Evolutionary conservation across 371 early-diverging fungal species (phyloP), one percentile per base, ranked within the genome.

Genomic region (Chytridium lagenaria): DNA sequence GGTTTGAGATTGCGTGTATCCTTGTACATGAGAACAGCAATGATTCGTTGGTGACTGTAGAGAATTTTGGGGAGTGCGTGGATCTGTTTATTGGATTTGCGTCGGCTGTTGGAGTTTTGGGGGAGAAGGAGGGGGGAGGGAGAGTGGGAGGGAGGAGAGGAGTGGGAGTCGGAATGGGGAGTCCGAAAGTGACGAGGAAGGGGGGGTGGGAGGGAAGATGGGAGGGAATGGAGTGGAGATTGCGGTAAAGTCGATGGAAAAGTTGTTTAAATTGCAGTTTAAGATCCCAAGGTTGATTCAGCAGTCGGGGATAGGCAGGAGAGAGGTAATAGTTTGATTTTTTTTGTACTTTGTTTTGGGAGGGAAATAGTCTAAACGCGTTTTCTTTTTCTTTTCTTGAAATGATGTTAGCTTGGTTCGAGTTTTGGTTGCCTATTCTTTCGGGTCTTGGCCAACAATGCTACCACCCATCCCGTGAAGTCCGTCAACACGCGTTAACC

Each of bases 391-490:
- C n/a, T n/a, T n/a, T n/a, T n/a, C n/a, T n/a, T n/a, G n/a, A n/a
- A n/a, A n/a, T n/a, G n/a, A n/a, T n/a, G n/a, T n/a, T n/a, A 85
- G 89, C 85, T 0, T 92, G 89, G 88, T 87, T 87, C 67, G 87
- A 83, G 52, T 89, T 89, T 73, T 91, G 91, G 92, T 82, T 90
- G 55, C 91, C 92, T 2, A 80, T 92, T 31, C 77, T 91, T 40
- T 88, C 90, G 7, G 90, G 89, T 0, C 77, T 92, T 36, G 81
- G 85, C 10, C 90, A 89, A 70, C 90, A 89, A 69, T 89, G 89
- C 74, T 87, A 84, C 57, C 89, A 90, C 75, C 90, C 92, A 1
- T 83, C 80, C 44, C 85, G 85, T 7, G 90, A 90, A 55, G 84
- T 92, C 1, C 86, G 92, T 10, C 88, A 89, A 68, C 77, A 83